Base-by-base conservation (phyloP, 2,329 filamentous ascomycete genomes). In the Fusarium duplospermum region DNA sequence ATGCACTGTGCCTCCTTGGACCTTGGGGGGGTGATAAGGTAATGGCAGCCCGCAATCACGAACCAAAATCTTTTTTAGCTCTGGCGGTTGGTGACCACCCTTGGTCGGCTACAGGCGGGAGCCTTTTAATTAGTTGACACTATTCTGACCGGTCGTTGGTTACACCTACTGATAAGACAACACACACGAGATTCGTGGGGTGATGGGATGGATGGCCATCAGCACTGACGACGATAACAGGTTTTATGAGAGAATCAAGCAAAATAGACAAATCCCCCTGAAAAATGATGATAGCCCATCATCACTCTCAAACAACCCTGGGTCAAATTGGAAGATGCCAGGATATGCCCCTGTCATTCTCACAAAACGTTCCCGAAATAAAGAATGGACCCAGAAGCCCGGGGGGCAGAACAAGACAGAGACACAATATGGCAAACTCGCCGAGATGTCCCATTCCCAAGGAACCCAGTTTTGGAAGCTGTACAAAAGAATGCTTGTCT, bases 11-110 rank as follows among this genome's bases (percentile, higher is more conserved):
- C 72, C 64, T 42, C 68, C 20, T 65, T 65, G 64, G 27, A 62
- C 61, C 71, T 72, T 72, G 67, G 71, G 61, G 24, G 47, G 27
- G 52, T 72, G 72, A 74, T 75, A 74, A 74, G 72, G 64, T 52
- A 72, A 71, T 67, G 69, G 22, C 20, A 68, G 65, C 65, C 66
- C 35, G 52, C 42, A 59, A 57, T 63, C 59, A 70, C 58, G 63
- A 73, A 71, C 67, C 71, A 63, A 69, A 62, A 71, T 67, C 31
- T 59, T 45, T 58, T 33, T 42, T 58, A 36, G 59, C 60, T 38
- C 57, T 47, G 36, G 36, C 42, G 29, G 35, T 33, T 33, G 27
- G 29, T 31, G 27, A 22, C 22, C 40, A 33, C 22, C 29, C 36
- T 35, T n/a, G 35, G 10, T 16, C 71, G 71, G 71, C 64, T 72